Conservation (phyloP, 768 basidiomycete species). For the Lactarius hatsudake region DNA sequence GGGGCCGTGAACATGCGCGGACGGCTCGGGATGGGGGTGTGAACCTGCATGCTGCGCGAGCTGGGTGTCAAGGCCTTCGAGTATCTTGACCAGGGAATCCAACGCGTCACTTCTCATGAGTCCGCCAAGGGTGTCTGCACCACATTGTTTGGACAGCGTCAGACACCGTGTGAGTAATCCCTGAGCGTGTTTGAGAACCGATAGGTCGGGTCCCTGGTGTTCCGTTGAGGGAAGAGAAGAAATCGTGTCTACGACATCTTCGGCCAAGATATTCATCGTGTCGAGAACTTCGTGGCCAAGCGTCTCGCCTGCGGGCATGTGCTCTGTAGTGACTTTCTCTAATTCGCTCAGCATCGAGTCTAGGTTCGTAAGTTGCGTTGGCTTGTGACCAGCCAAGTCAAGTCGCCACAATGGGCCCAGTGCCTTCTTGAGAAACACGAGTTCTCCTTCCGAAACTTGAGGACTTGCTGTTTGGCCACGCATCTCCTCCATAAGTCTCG, state of each 20-base stretch:
- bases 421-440: constrained; percentile 1
- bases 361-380: constrained; percentile 6
- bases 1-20: not conserved
- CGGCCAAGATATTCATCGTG: constrained; percentile 3
- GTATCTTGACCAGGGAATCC: not conserved
- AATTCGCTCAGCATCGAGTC: constrained; percentile 4
- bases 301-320: not conserved
- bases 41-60: not conserved
- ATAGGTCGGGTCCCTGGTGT: not conserved
- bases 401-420: constrained; percentile 8
- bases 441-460: constrained; percentile 4
- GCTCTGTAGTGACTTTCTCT: not conserved
- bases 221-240: not conserved
- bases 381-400: not conserved
- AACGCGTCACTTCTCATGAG: not conserved
- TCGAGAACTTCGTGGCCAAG: constrained; percentile 3
- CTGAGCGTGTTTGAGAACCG: not conserved
- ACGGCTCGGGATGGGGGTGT: not conserved
- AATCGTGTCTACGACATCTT: not conserved
- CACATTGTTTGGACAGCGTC: not conserved
- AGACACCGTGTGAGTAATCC: not conserved
- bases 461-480: not conserved
- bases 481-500: constrained; percentile 1
- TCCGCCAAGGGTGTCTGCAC: not conserved
- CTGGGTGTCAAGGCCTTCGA: not conserved